These are phyloP conservation scores for Sechiopsis laciniata DNA, from an alignment of 306 rosid genomes.

Conservation along the genomic window DNA sequence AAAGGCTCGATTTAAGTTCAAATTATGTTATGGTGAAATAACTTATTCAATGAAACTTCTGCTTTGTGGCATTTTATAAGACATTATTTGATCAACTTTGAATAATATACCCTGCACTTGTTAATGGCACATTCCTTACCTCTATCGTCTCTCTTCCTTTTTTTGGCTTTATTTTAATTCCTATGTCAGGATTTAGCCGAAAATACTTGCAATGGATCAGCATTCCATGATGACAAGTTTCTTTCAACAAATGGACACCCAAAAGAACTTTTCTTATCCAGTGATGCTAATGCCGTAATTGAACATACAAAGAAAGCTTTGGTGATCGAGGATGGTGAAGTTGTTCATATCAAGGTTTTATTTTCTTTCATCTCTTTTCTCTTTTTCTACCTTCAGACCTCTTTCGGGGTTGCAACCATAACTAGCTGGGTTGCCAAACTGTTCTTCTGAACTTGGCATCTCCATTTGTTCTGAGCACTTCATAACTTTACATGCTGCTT, in stretches of 20 bases:
- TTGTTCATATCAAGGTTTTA: conserved; percentile 86
- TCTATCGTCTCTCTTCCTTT: neutral
- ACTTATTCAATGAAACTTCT: neutral
- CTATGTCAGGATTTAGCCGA: conserved; percentile 61
- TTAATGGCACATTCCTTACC: neutral
- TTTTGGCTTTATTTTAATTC: conserved; percentile 19
- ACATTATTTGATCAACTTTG: conserved; percentile 7
- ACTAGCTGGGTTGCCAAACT: neutral
- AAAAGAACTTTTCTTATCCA: conserved; percentile 85
- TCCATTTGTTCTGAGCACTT: neutral
- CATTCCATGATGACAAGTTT: conserved; percentile 72
- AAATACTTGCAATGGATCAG: conserved; percentile 50
- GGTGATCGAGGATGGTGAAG: conserved; percentile 95
- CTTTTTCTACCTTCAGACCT: neutral
- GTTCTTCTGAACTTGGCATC: neutral
- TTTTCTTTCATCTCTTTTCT: conserved; percentile 14
- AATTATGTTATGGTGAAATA: conserved; percentile 8
- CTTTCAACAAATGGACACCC: conserved; percentile 69
- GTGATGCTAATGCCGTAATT: conserved; percentile 91
- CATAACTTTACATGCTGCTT: neutral
- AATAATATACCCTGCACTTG: neutral
- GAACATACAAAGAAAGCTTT: conserved; percentile 91
- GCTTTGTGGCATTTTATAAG: neutral
- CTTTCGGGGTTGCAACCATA: neutral
- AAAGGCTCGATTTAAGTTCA: neutral